These are phyloP conservation scores for Leccinum sublutescens DNA, from an alignment of 768 basidiomycete genomes.

Conservation along the genomic window DNA sequence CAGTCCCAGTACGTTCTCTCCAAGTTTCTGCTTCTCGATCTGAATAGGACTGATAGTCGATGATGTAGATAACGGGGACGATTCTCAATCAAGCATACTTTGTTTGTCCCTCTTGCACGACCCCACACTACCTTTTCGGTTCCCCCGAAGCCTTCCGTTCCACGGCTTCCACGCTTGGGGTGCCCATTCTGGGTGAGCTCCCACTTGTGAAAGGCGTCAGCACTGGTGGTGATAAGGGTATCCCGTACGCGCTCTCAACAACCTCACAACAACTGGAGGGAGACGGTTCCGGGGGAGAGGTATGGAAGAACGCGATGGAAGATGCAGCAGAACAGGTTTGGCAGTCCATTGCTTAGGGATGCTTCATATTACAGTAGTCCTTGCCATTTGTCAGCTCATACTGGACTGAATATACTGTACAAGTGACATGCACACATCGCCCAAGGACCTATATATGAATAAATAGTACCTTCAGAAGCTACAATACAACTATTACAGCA, in stretches of 20 bases:
- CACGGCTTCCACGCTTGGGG: slow-evolving; percentile 54
- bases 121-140: slow-evolving; percentile 68
- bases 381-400: no score
- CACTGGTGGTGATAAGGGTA: slow-evolving; percentile 64
- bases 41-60: background rate
- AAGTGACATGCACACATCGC: background rate
- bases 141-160: slow-evolving; percentile 59
- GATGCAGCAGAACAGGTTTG: slow-evolving; percentile 31
- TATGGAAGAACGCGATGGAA: slow-evolving; percentile 35
- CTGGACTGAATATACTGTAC: background rate
- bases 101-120: slow-evolving; percentile 69
- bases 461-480: background rate
- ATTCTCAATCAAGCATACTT: slow-evolving; percentile 89
- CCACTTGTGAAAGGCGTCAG: slow-evolving; percentile 80
- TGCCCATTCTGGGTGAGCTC: slow-evolving; percentile 74
- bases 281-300: slow-evolving; percentile 28
- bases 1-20: slow-evolving; percentile 66
- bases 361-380: background rate
- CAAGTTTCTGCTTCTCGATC: background rate
- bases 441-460: background rate
- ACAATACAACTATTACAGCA: background rate
- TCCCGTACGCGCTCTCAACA: slow-evolving; percentile 44
- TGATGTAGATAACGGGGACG: slow-evolving; percentile 72
- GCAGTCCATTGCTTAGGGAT: slow-evolving; percentile 18
- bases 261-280: slow-evolving; percentile 11